These are phyloP conservation scores for Ganoderma meredithae DNA, from an alignment of 1,284 basidiomycete species.

Conservation along the genomic window DNA sequence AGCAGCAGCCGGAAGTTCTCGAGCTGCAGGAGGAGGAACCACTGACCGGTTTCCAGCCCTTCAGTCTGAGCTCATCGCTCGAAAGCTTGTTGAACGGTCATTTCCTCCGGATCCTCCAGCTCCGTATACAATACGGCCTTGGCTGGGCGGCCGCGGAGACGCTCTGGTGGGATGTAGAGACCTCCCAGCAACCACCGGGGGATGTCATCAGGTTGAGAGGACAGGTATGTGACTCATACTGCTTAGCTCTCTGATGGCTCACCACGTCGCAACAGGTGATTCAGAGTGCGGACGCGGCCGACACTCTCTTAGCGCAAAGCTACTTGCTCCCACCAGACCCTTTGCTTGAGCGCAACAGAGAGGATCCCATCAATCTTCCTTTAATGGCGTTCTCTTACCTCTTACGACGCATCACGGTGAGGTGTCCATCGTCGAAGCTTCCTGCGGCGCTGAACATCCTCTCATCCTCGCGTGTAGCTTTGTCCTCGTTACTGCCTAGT, in stretches of 20 bases:
- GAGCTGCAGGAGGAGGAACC: conserved; percentile 13
- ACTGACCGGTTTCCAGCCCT: conserved; percentile 52
- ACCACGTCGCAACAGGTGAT: conserved; percentile 41
- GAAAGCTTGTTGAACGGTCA: conserved; percentile 62
- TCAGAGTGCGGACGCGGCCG: conserved; percentile 52
- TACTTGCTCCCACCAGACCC: conserved; percentile 62
- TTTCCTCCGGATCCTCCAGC: conserved; percentile 58
- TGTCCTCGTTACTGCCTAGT: conserved; percentile 69
- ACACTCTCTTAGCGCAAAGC: conserved; percentile 46
- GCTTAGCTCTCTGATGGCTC: neutral
- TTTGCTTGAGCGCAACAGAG: conserved; percentile 42
- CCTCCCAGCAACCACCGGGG: conserved; percentile 49
- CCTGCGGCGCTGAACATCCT: neutral
- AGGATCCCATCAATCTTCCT: conserved; percentile 56
- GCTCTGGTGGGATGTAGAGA: conserved; percentile 55
- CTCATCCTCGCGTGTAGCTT: conserved; percentile 46
- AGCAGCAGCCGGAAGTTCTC: conserved; percentile 5
- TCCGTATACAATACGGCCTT: conserved; percentile 56
- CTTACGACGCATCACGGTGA: conserved; percentile 62
- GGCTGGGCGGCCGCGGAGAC: conserved; percentile 72
- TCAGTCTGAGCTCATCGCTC: conserved; percentile 65
- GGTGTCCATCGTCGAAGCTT: conserved; percentile 26
- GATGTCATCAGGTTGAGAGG: conserved; percentile 44
- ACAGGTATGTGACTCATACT: conserved; percentile 40
- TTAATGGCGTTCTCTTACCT: conserved; percentile 67